These are phyloP conservation scores for Wickerhamiella kazuoi DNA, from an alignment of 805 yeast species.

Conservation along the genomic window DNA sequence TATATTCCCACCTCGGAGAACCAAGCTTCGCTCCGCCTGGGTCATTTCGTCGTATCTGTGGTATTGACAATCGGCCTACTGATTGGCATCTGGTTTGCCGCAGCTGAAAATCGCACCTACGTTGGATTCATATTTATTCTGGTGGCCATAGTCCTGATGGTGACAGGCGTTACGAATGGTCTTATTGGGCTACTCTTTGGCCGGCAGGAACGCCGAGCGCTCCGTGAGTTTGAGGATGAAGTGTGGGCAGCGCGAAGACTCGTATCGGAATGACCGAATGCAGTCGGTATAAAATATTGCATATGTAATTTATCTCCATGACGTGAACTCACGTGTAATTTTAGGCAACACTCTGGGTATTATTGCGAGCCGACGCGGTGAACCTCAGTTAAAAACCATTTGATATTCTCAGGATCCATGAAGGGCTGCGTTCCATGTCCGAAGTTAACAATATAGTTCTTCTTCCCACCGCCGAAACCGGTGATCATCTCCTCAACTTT, in stretches of 20 bases:
- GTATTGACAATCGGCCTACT: conserved; percentile 33
- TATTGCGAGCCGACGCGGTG: conserved; percentile 33
- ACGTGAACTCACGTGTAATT: too few species aligned
- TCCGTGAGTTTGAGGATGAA: conserved; percentile 58
- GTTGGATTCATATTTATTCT: conserved; percentile 49
- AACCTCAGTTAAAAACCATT: conserved; percentile 71
- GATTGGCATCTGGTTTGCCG: conserved; percentile 42
- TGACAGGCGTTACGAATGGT: conserved; percentile 60
- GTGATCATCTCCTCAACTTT: conserved; percentile 77
- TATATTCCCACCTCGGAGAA: conserved; percentile 37
- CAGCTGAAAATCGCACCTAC: conserved; percentile 36
- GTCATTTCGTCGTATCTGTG: conserved; percentile 45
- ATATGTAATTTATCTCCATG: neutral
- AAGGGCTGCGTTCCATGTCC: conserved; percentile 98
- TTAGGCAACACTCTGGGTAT: neutral
- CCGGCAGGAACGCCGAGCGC: conserved; percentile 57
- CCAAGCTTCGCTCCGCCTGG: conserved; percentile 48
- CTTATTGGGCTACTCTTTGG: conserved; percentile 67
- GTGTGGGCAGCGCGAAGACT: conserved; percentile 25
- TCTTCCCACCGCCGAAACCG: conserved; percentile 89
- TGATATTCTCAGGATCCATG: conserved; percentile 83
- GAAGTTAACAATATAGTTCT: conserved; percentile 79
- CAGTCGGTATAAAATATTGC: too few species aligned
- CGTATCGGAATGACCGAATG: neutral
- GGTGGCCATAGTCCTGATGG: conserved; percentile 34